Base-by-base conservation (phyloP, 2,329 filamentous ascomycete species). In the Pseudocercospora cruenta region DNA sequence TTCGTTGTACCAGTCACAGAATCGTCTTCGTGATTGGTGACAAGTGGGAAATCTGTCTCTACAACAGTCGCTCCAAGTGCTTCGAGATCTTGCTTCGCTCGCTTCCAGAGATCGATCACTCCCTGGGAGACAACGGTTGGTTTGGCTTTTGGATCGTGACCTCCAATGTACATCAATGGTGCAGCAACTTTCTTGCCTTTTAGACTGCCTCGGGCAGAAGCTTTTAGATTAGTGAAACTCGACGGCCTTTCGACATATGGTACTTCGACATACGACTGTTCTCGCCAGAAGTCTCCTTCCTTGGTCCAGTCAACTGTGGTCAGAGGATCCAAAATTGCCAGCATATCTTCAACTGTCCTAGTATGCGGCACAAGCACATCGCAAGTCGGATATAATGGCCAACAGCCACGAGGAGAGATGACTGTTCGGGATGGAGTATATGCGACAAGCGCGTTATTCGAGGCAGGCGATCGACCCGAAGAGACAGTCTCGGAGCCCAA, bases 401-500 rank as follows among this genome's bases (percentile, higher is more conserved):
- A 87, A 43, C 28, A 75, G 0, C 86, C 86, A 1, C 85, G 79
- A 8, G 82, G 80, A 1, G 84, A 82, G 16, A 88, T 77, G 0
- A 84, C 67, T 0, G 84, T 84, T 45, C 83, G 79, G 0, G 84
- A 87, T 0, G 86, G 85, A 0, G 86, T 85, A 62, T 88, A 88
- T 0, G 82, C 85, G 0, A 87, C 79, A 2, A 88, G 73, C 0
- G 79, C 83, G 70, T 87, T 88, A 67, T 87, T 87, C 0, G 82
- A 85, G 0, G 85, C 85, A 0, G 86, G 86, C 2, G 83, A 83
- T 2, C 86, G 78, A 0, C 86, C 86, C 0, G 84, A 86, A 0
- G 83, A 85, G 0, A 88, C 83, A 0, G 86, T 86, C 72, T 88
- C 86, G 2, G 79, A 81, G 0, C 82, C 86, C 62, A 88, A 77